Conservation (phyloP, 129 eudicot genomes). For the Scalesia atractyloides region DNA sequence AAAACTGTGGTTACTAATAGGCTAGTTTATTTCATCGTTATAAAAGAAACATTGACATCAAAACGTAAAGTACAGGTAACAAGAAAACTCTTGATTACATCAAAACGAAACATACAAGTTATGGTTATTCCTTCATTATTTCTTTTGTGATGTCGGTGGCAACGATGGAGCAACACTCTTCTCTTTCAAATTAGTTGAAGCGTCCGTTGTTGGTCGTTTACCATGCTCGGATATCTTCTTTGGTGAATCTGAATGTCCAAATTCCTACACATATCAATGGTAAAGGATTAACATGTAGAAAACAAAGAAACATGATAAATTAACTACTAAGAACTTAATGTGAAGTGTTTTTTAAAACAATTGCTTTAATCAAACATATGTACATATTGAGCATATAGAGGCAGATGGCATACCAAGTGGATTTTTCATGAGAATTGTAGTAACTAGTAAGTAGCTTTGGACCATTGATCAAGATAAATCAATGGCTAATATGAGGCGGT, state of each 20-base stretch:
- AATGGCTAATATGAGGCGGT: no score
- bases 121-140: slow-evolving; percentile 41
- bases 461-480: no score
- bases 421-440: no score
- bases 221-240: slow-evolving; percentile 24
- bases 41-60: slow-evolving; percentile 21
- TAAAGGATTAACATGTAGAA: background rate
- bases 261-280: slow-evolving; percentile 21
- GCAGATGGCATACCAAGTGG: no score
- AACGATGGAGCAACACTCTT: slow-evolving; percentile 33
- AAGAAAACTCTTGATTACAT: slow-evolving; percentile 20
- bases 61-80: slow-evolving; percentile 22
- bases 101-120: slow-evolving; percentile 23
- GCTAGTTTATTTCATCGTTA: slow-evolving; percentile 26
- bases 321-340: no score
- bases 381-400: background rate
- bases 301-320: background rate
- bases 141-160: slow-evolving; percentile 48
- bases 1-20: slow-evolving; percentile 1
- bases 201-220: slow-evolving; percentile 27
- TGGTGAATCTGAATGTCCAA: slow-evolving; percentile 11
- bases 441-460: no score
- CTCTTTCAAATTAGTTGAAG: slow-evolving; percentile 24
- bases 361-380: background rate
- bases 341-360: background rate